Evolutionary conservation across 1,139 yeast genomes (phyloP), one percentile per base, ranked within the genome.

Genomic region (Magnusiomyces paraingens): DNA sequence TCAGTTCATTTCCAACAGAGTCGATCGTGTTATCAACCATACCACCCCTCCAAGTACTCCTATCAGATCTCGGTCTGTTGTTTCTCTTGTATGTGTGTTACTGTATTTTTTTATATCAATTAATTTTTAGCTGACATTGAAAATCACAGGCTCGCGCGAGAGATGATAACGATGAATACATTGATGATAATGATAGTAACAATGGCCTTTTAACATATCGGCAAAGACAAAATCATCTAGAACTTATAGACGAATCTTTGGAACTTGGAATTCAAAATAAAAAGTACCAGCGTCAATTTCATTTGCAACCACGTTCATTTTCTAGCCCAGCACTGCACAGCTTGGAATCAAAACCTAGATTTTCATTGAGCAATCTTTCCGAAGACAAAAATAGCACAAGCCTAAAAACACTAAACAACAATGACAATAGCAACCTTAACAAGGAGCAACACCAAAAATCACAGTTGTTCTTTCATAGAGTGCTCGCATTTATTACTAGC

Each of bases 1-100:
- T 15, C 67, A 66, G 57, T 66, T 59, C 60, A 58, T 66, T 50
- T 64, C 70, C 47, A 61, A 62, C 38, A 67, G 63, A 53, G 69
- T 66, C 53, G 69, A 66, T 56, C 53, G 60, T 51, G 66, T 65
- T 44, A 64, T 66, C 45, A 65, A 67, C 49, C 35, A 40, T n/a
- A 46, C 49, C 15, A 62, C 58, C 39, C 58, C 59, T 11, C 57
- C 58, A 2, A 47, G 49, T 21, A 49, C 56, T n/a, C 56, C 56
- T 38, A 51, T 44, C 18, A 44, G 53, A 12, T 49, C 55, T 5
- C 43, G 45, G 21, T 52, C 57, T 3, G 29, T 52, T 6, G 39
- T 51, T n/a, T 47, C 55, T 11, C 22, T 47, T n/a, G 50, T 47
- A 47, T 32, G 49, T 46, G 11, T 12, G 3, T 5, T 5, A 26